Evolutionary conservation across 129 eudicot genomes (phyloP), one percentile per base, ranked within the genome.

Genomic region (Silybum marianum): DNA sequence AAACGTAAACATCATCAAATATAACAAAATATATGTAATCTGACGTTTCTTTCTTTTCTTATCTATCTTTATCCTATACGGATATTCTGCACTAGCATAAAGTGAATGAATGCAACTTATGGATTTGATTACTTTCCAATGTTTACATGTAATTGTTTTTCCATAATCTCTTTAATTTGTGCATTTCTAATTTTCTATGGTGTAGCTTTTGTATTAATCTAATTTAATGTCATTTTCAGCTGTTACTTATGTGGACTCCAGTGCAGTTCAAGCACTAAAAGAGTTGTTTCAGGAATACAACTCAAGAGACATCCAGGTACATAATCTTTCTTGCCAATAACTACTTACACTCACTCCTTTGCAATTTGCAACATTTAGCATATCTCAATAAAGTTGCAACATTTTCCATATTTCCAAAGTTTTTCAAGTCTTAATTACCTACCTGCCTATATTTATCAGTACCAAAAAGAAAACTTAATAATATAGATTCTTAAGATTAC

Each of bases 231-330:
- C n/a, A 66, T 6, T 87, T 85, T 72, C 93, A 95, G 99, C 99
- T 66, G 89, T 88, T 75, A 92, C 99, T 22, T 95, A 92, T 77
- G 87, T 95, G 16, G 99, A 95, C 86, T 90, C 97, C 32, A 92
- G 97, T 72, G 99, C 97, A 28, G 90, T 87, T 82, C 97, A 92
- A 88, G 91, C 99, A 73, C 73, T 95, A 66, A 90, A 89, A 79
- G 99, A 95, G 77, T 78, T 95, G 82, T 79, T 90, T 72, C 90
- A 85, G 16, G 99, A 95, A 78, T 95, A 95, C 91, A 89, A 88
- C 79, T 90, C 92, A n/a, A 83, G 99, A 44, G 92, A 89, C 84
- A 92, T 95, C 84, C 97, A 95, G 95, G 98, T 95, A 34, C 58
- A 63, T 7, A 26, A 4, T 54, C 30, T 70, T 75, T 74, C 21